Base-by-base conservation (phyloP, 1,139 yeast species). In the Taphrina wiesneri region DNA sequence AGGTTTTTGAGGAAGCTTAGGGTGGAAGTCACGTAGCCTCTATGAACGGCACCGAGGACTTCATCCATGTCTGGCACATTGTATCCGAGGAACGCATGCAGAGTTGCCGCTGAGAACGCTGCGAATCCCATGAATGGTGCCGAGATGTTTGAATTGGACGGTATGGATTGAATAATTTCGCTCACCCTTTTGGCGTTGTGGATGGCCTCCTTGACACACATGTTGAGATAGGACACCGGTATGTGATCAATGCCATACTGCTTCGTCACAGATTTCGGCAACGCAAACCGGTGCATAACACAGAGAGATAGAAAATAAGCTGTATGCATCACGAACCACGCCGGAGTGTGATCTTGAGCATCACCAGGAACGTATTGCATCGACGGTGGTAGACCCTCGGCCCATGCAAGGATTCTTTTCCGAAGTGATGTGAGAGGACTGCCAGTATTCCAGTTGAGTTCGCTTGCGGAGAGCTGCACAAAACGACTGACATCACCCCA, bases 251-350 rank as follows among this genome's bases (percentile, higher is more conserved):
- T 54, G 26, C 43, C 36, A 23, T 54, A 54, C 36, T 54, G 59
- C 19, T 54, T 30, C 23, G 41, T 52, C 25, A 26, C 19, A 1
- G 53, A 23, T 36, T 56, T 46, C 43, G 62, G 62, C 28, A 56
- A 30, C 13, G 53, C 52, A 30, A 45, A 70, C 23, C 72, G 68
- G 54, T 71, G 72, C 62, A 71, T 59, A 7, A 72, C 72, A 59
- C 70, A 69, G 11, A 70, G 62, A 19, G 69, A 68, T 32, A 69
- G 69, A 39, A 70, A 72, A 23, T 71, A 70, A 13, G 71, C 68
- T 19, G 71, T 68, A 64, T 71, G 73, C 70, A 71, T 64, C 65
- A 71, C 70, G 28, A 68, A 71, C 62, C 70, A 68, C 45, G 69
- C 67, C 30, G 72, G 71, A 0, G 71, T 70, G 15, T 63, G 67